Evolutionary conservation across 164 flowering plant species (phyloP).

Genomic region (Santalum album): DNA sequence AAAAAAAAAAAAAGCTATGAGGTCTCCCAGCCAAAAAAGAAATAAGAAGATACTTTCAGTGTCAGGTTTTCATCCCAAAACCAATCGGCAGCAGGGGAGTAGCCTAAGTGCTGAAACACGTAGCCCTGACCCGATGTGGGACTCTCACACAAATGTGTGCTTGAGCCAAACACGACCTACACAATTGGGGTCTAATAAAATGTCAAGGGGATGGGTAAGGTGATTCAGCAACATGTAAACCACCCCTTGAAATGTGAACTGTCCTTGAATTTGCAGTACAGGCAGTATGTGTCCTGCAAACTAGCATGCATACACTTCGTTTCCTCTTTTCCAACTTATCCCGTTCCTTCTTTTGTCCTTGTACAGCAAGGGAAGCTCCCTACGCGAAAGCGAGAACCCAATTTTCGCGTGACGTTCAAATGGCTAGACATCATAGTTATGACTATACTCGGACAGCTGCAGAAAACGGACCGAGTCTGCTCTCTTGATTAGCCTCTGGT

Average conservation of each 20-base stretch:
- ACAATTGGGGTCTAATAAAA: too few relatives aligned
- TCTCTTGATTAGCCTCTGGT: slow-evolving; percentile 41
- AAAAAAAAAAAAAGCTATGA: background rate
- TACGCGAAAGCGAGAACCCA: slow-evolving; percentile 94
- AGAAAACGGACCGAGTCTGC: slow-evolving; percentile 80
- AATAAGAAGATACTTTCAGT: background rate
- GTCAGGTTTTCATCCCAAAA: too few relatives aligned
- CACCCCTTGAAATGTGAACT: too few relatives aligned
- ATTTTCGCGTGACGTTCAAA: slow-evolving; percentile 74
- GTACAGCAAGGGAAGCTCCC: slow-evolving; percentile 92
- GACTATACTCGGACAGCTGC: slow-evolving; percentile 58
- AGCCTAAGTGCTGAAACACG: too few relatives aligned
- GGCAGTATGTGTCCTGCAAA: background rate
- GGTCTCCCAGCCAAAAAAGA: background rate
- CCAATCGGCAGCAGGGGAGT: too few relatives aligned
- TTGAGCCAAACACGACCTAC: too few relatives aligned
- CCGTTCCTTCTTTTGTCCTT: background rate
- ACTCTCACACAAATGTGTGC: too few relatives aligned
- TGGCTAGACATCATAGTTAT: slow-evolving; percentile 48
- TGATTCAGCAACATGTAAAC: background rate
- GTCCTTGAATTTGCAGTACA: too few relatives aligned
- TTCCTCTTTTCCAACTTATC: too few relatives aligned
- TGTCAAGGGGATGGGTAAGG: too few relatives aligned
- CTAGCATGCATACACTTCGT: too few relatives aligned
- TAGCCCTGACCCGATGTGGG: too few relatives aligned